Percentiles rank a stretch among this genome's conserved stretches.
Conservation (phyloP, 805 yeast genomes). For the Barnettozyma siamensis region DNA sequence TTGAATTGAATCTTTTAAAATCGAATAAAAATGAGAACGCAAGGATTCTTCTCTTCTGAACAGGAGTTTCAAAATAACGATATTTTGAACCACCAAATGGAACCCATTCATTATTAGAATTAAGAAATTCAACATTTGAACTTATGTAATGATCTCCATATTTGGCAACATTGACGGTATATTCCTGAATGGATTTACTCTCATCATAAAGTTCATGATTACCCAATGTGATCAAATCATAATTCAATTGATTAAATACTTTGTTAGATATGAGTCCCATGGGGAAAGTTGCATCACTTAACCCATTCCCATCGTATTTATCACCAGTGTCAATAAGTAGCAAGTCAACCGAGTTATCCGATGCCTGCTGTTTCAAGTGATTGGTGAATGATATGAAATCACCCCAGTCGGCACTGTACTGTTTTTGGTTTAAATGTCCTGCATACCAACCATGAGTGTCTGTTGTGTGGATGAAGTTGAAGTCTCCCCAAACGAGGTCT, state of each 20-base stretch:
- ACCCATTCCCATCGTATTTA: constrained; percentile 90
- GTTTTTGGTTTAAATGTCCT: constrained; percentile 77
- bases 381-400: constrained; percentile 68
- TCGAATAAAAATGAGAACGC: constrained; percentile 78
- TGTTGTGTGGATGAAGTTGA: constrained; percentile 89
- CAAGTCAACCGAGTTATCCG: constrained; percentile 49
- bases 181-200: constrained; percentile 62
- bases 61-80: constrained; percentile 59
- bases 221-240: constrained; percentile 80
- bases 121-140: constrained; percentile 61
- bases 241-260: constrained; percentile 58
- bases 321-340: constrained; percentile 86
- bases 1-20: constrained; percentile 54
- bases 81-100: constrained; percentile 74
- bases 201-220: constrained; percentile 83
- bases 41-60: constrained; percentile 45
- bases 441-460: constrained; percentile 98
- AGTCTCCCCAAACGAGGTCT: constrained; percentile 57
- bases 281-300: constrained; percentile 71
- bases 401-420: constrained; percentile 88
- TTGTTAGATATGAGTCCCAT: constrained; percentile 61
- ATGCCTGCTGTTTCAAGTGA: constrained; percentile 43
- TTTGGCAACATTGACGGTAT: constrained; percentile 47
- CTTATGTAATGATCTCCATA: constrained; percentile 63
- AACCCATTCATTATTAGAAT: constrained; percentile 40